Conservation (phyloP, 805 yeast species). For the Candida jianshihensis region DNA sequence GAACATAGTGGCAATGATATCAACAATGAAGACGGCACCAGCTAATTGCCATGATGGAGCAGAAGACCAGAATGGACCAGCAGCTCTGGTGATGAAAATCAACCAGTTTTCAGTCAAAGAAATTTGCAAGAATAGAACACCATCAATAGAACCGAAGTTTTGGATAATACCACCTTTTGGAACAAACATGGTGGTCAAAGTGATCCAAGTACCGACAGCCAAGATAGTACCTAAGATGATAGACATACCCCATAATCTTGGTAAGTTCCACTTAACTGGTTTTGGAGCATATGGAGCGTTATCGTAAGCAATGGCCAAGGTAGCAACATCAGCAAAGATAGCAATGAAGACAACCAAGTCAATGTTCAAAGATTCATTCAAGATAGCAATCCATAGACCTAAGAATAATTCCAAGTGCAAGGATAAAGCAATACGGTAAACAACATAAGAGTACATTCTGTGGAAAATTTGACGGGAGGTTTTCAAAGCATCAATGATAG, state of each 20-base stretch:
- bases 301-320: constrained; percentile 95
- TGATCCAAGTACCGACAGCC: constrained; percentile 92
- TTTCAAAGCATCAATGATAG: constrained; percentile 90
- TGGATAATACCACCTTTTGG: constrained; percentile 91
- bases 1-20: constrained; percentile 88
- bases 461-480: constrained; percentile 97
- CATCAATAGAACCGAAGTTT: constrained; percentile 91
- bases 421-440: constrained; percentile 94
- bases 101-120: constrained; percentile 96
- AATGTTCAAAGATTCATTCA: constrained; percentile 80
- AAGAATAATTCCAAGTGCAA: constrained; percentile 90
- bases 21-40: constrained; percentile 89
- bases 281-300: constrained; percentile 90
- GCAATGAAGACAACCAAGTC: constrained; percentile 94
- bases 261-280: constrained; percentile 96
- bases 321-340: constrained; percentile 95
- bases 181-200: constrained; percentile 89
- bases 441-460: constrained; percentile 98
- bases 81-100: constrained; percentile 93
- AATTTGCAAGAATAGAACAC: constrained; percentile 89
- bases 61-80: constrained; percentile 98
- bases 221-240: constrained; percentile 76
- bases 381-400: constrained; percentile 95
- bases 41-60: constrained; percentile 93
- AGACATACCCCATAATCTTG: constrained; percentile 97